Evolutionary conservation across 352 stramenopile genomes (phyloP).

Genomic region (Elongisporangium anandrum): DNA sequence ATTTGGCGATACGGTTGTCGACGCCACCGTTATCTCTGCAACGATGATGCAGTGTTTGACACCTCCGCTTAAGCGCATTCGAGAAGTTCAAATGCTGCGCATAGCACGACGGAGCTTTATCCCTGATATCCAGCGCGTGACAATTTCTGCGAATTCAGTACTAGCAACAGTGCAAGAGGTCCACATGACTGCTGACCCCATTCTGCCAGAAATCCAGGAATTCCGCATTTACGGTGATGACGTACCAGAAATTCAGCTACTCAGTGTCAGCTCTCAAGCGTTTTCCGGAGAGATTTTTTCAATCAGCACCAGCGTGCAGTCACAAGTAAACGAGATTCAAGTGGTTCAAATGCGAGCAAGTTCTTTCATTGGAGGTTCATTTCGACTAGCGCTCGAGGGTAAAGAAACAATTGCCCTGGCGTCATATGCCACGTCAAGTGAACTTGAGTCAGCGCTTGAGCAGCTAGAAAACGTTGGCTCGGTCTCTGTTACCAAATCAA

Average conservation of each 20-base stretch:
- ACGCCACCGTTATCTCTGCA: constrained; percentile 58
- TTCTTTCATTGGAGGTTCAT: constrained; percentile 47
- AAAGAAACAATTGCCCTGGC: constrained; percentile 28
- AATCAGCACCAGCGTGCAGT: constrained; percentile 25
- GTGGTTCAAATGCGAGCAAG: constrained; percentile 25
- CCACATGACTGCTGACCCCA: constrained; percentile 11
- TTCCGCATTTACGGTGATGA: constrained; percentile 34
- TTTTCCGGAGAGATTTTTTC: constrained; percentile 36
- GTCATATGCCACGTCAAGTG: constrained; percentile 42
- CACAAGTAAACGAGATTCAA: constrained; percentile 37
- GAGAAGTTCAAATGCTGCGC: constrained; percentile 79
- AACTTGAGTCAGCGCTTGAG: constrained; percentile 47
- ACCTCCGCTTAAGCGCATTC: constrained; percentile 59
- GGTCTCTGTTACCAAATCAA: constrained; percentile 29
- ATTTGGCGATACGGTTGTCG: constrained; percentile 81
- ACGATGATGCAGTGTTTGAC: constrained; percentile 57
- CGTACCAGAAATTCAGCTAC: constrained; percentile 31
- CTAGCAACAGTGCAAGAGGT: constrained; percentile 42
- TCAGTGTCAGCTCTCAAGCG: constrained; percentile 25
- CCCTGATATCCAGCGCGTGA: constrained; percentile 49
- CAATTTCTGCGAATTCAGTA: constrained; percentile 29
- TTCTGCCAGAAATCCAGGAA: constrained; percentile 45
- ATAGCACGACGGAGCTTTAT: constrained; percentile 40
- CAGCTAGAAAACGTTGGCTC: constrained; percentile 28
- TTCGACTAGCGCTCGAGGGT: constrained; percentile 29